A percentile compares a stretch with the other conserved stretches of the same genome.
phyloP scores from a whole-genome alignment of 2,329 filamentous ascomycete species.

The Kalmusia sp. region DNA sequence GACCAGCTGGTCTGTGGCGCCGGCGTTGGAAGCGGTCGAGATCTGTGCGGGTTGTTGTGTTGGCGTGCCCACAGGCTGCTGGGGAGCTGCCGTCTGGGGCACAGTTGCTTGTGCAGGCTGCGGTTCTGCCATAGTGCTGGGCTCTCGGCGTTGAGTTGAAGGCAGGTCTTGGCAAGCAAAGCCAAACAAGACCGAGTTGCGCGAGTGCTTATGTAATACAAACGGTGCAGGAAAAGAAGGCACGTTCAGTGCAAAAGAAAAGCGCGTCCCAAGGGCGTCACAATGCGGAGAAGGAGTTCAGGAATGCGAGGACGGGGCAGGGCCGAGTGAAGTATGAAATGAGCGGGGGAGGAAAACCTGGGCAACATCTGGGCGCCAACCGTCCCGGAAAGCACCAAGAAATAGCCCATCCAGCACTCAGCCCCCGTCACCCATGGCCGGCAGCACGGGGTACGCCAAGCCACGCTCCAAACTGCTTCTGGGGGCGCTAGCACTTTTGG shows the following conservation, averaged over 20 bases:
- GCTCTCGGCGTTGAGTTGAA: not conserved
- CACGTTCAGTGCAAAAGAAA: not conserved
- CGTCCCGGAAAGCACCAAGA: conserved; percentile 8
- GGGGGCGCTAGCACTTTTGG: not conserved
- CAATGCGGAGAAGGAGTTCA: conserved; percentile 9
- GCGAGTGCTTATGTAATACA: conserved; percentile 6
- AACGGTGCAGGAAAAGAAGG: not conserved
- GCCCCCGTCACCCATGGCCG: conserved; percentile 2
- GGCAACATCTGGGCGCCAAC: conserved; percentile 8
- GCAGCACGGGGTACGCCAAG: not conserved
- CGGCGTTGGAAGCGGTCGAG: conserved; percentile 33
- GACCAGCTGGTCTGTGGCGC: conserved; percentile 53
- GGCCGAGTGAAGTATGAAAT: conserved; percentile 9
- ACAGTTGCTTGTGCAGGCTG: conserved; percentile 6
- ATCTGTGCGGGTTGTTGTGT: conserved; percentile 42
- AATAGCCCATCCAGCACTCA: conserved; percentile 7
- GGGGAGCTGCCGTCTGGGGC: conserved; percentile 23
- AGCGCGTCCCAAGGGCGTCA: not conserved
- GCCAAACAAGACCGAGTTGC: not conserved
- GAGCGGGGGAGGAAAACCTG: conserved; percentile 10
- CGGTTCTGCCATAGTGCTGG: conserved; percentile 13
- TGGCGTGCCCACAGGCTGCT: conserved; percentile 41
- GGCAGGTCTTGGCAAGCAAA: not conserved
- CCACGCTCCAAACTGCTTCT: not conserved
- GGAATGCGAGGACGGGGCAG: conserved; percentile 6